Evolutionary conservation across 2,329 filamentous ascomycete species (phyloP), one percentile per base, ranked within the genome.

Genomic region (Ceratocystis cacaofunesta): DNA sequence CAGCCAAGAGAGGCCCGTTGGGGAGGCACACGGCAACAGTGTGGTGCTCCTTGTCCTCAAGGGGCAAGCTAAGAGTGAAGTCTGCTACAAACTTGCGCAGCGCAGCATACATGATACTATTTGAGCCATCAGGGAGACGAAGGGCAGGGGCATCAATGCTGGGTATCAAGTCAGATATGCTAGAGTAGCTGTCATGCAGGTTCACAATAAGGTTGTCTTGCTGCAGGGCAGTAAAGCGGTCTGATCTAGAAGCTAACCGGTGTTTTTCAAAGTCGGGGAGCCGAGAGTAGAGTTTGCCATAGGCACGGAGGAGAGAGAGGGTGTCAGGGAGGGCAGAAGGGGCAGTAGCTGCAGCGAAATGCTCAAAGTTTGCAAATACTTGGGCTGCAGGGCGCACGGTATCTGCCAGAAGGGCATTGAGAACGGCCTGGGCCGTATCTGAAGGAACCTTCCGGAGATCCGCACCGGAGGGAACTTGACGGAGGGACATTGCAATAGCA

Each of bases 1-100:
- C 73, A 8, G 79, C 81, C n/a, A 82, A 73, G 1, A 82, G 71
- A 10, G 79, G 78, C 2, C 81, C 80, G 68, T 83, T 83, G 0
- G 80, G 79, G 4, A 83, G 70, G 1, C 80, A 77, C 58, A 83
- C 76, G 32, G 78, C 79, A 8, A 82, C 75, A 12, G 79, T 73
- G 2, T 78, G 77, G 68, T 78, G 78, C 50, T 60, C 66, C 10
- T 63, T 57, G 1, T 43, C 55, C 2, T 63, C 66, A 7, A 67
- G 63, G 2, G 57, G 17, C 1, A 70, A 61, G 4, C 74, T 72
- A 1, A 78, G 70, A 1, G 67, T 66, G 62, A 78, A 77, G 10
- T 68, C 69, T 22, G 67, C 64, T 25, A 76, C 71, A 61, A 76
- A 76, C 1, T 69, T 67, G 10, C 69, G 68, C 3, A 78, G 69